Evolutionary conservation across 1,139 yeast genomes (phyloP).

Genomic region (Saccharomyces uvarum): DNA sequence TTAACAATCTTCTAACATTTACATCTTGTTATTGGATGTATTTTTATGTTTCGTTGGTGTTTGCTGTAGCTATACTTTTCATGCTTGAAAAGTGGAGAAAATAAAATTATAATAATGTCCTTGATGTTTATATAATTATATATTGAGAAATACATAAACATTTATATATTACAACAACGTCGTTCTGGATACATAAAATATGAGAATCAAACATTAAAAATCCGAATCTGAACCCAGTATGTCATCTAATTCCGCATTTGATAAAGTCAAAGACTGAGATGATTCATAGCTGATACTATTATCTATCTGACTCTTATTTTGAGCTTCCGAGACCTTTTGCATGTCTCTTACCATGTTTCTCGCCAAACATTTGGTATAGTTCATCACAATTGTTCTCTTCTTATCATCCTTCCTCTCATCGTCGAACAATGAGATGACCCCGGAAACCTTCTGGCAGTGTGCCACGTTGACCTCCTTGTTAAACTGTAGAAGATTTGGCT

Average conservation of each 20-base stretch:
- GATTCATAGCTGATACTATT: not conserved
- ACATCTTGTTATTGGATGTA: not conserved
- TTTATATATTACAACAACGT: not conserved
- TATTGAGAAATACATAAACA: not conserved
- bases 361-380: constrained; percentile 23
- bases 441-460: constrained; percentile 16
- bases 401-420: constrained; percentile 13
- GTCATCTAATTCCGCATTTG: constrained; percentile 8
- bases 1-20: not conserved
- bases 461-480: constrained; percentile 9
- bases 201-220: constrained; percentile 6
- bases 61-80: no score
- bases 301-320: not conserved
- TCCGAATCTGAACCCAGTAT: constrained; percentile 15
- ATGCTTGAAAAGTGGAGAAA: not conserved
- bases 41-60: not conserved
- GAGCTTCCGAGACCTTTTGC: not conserved
- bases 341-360: constrained; percentile 5
- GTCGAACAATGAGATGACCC: constrained; percentile 14
- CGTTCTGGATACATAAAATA: not conserved
- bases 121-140: not conserved
- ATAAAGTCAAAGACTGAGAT: not conserved
- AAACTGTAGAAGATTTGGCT: constrained; percentile 18
- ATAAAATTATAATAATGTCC: not conserved
- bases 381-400: constrained; percentile 22